A percentile compares a stretch with the other conserved stretches of the same genome.
These are phyloP conservation scores for Solanum appendiculatum DNA, from an alignment of 257 asterid genomes.

Conservation along the genomic window DNA sequence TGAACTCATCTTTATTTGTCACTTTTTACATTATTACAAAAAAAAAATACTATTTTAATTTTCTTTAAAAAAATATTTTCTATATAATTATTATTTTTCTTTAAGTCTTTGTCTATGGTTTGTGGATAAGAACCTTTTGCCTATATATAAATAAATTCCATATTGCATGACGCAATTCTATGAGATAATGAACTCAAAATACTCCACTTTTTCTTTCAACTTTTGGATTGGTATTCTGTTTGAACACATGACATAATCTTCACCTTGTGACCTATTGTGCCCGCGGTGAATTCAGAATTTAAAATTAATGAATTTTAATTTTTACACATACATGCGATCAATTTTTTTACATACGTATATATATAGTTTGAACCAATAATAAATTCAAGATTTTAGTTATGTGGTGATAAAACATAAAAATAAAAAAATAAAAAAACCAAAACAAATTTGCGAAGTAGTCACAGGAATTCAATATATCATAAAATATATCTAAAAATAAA, in stretches of 20 bases:
- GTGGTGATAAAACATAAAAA: no score
- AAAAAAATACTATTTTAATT: not conserved
- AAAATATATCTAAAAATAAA: no score
- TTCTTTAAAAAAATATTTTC: not conserved
- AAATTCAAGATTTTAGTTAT: no score
- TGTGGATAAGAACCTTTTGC: not conserved
- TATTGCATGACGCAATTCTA: not conserved
- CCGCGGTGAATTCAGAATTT: accelerated
- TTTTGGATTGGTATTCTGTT: not conserved
- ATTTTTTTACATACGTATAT: not conserved
- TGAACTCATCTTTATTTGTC: not conserved
- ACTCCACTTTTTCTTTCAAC: not conserved
- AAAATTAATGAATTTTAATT: not conserved
- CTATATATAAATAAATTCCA: not conserved
- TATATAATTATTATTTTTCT: not conserved
- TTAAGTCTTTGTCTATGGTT: not conserved
- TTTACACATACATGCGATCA: not conserved
- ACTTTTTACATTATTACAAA: not conserved
- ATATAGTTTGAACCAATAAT: not conserved
- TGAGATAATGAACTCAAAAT: not conserved
- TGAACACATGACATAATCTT: not conserved
- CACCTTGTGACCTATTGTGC: not conserved
- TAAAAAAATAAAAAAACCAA: no score
- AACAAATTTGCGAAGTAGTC: not conserved
- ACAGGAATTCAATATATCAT: no score